Conservation (phyloP, 805 yeast species). For the Kazachstania kunashirensis region DNA sequence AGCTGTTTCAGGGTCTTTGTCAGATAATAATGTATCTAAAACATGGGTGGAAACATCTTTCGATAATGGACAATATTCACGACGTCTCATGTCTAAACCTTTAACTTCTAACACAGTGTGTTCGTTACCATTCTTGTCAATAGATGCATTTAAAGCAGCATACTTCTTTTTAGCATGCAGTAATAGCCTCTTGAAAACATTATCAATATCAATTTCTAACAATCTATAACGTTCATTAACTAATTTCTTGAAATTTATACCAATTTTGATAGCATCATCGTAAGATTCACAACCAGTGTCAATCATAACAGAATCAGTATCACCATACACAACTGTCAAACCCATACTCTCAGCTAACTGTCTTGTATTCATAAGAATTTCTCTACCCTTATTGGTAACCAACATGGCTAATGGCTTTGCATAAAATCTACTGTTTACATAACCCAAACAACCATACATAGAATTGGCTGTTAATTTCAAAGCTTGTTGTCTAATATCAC, state of each 20-base stretch:
- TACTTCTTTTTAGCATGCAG: conserved; percentile 95
- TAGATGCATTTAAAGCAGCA: conserved; percentile 71
- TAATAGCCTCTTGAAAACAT: conserved; percentile 74
- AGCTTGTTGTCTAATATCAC: conserved; percentile 93
- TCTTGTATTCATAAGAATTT: conserved; percentile 84
- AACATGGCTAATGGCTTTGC: conserved; percentile 94
- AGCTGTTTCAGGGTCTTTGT: conserved; percentile 68
- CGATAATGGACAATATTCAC: conserved; percentile 90
- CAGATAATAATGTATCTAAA: conserved; percentile 60
- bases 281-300: conserved; percentile 70
- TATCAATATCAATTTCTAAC: conserved; percentile 91
- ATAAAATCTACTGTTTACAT: conserved; percentile 80
- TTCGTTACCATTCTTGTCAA: conserved; percentile 46
- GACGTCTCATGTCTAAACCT: conserved; percentile 93
- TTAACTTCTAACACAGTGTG: conserved; percentile 69
- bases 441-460: conserved; percentile 99
- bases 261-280: conserved; percentile 70
- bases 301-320: conserved; percentile 98
- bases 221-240: conserved; percentile 84
- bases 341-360: conserved; percentile 82
- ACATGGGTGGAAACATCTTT: conserved; percentile 77
- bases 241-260: conserved; percentile 69
- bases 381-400: conserved; percentile 92
- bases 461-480: conserved; percentile 95
- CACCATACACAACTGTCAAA: conserved; percentile 88